phyloP scores from a whole-genome alignment of 2,329 filamentous ascomycete species.

The Trichoderma sp. region DNA sequence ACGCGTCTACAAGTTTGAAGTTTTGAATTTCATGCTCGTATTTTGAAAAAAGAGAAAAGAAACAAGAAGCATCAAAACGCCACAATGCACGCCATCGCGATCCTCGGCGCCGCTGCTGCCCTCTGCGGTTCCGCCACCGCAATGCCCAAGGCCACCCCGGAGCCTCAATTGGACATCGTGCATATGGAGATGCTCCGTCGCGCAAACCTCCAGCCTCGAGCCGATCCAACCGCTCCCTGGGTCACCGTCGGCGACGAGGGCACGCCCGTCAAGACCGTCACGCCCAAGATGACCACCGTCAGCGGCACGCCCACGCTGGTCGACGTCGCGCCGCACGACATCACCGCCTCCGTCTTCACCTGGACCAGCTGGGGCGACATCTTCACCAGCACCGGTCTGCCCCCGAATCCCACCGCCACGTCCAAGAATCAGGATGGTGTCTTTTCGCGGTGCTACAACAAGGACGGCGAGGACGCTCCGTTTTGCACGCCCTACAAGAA shows the following conservation, averaged over 20 bases:
- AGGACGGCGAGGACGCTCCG: slow-evolving; percentile 45
- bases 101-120: slow-evolving; percentile 30
- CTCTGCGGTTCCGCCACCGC: slow-evolving; percentile 30
- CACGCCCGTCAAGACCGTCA: slow-evolving; percentile 45
- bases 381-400: slow-evolving; percentile 42
- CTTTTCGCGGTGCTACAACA: slow-evolving; percentile 51
- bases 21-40: not conserved
- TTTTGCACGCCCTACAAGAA: slow-evolving; percentile 50
- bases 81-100: slow-evolving; percentile 33
- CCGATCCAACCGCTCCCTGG: slow-evolving; percentile 41
- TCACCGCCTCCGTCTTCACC: slow-evolving; percentile 45
- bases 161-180: slow-evolving; percentile 9
- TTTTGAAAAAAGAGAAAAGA: not conserved
- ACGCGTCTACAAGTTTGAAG: not conserved
- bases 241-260: slow-evolving; percentile 49
- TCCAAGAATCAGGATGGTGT: slow-evolving; percentile 43
- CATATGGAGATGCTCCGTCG: slow-evolving; percentile 6
- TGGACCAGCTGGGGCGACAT: slow-evolving; percentile 36
- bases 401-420: slow-evolving; percentile 44
- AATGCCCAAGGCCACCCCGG: slow-evolving; percentile 27
- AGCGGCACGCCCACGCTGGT: slow-evolving; percentile 41
- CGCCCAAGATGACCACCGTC: slow-evolving; percentile 47
- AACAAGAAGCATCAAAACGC: not conserved
- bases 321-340: slow-evolving; percentile 44
- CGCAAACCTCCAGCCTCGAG: slow-evolving; percentile 7